Evolutionary conservation across 768 basidiomycete genomes (phyloP).

Genomic region (Lentinus brumalis): DNA sequence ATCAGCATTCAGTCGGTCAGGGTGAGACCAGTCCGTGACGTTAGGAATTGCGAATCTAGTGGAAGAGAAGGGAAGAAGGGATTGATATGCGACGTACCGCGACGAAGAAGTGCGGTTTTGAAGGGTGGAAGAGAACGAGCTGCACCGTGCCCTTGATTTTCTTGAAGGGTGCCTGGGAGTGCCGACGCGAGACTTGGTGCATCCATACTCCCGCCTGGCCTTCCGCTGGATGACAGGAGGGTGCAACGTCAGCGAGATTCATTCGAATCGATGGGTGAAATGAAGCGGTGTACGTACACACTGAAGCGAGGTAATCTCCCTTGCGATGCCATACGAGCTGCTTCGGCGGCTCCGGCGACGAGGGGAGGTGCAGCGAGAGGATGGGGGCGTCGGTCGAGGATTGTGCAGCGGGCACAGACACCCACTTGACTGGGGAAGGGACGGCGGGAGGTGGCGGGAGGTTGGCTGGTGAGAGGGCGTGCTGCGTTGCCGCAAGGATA

Average conservation of each 20-base stretch:
- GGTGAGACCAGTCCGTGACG: background rate
- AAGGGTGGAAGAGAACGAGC: conserved; percentile 91
- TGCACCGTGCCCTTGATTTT: conserved; percentile 92
- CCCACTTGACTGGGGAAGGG: conserved; percentile 75
- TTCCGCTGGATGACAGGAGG: conserved; percentile 48
- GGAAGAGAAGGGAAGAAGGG: conserved; percentile 9
- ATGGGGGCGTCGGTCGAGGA: conserved; percentile 57
- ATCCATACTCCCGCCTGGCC: conserved; percentile 90
- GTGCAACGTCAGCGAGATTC: background rate
- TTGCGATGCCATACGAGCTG: conserved; percentile 91
- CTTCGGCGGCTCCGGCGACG: conserved; percentile 68
- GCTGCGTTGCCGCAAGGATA: conserved; percentile 58
- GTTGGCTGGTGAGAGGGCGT: conserved; percentile 62
- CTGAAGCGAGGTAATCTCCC: conserved; percentile 94
- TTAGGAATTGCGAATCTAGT: background rate
- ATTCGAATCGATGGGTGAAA: background rate
- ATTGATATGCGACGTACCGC: conserved; percentile 60
- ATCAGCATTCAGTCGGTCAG: conserved; percentile 2
- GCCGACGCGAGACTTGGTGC: conserved; percentile 89
- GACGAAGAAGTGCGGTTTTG: conserved; percentile 95
- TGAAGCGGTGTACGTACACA: conserved; percentile 65
- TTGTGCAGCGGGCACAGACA: conserved; percentile 45
- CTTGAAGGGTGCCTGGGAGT: conserved; percentile 98
- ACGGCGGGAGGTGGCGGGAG: conserved; percentile 57
- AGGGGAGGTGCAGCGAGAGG: conserved; percentile 62